Evolutionary conservation across 495 filamentous ascomycete genomes (phyloP), one percentile per base, ranked within the genome.

Genomic region (Daldinia loculata): DNA sequence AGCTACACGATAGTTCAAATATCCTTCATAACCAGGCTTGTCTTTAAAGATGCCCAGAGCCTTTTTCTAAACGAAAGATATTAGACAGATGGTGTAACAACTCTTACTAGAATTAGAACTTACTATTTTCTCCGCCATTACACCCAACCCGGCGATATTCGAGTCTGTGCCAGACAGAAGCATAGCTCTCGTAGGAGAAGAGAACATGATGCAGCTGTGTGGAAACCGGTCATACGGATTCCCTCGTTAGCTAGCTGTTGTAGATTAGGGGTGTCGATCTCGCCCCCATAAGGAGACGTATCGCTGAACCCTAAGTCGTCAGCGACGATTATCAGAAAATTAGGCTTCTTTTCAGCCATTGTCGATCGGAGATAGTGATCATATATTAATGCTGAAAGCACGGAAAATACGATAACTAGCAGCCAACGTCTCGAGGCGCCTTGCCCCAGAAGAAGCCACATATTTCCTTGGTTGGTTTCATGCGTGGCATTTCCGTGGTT

Each of bases 281-380:
- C 88, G 72, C 85, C 82, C 63, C 88, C 88, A 68, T 87, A 90
- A 71, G 83, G 87, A 58, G 82, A 81, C 55, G 87, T 82, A 64
- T 89, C 88, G 38, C 84, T 86, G 80, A 87, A 90, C 59, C 88
- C 85, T n/a, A 89, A 78, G 71, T 90, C 87, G 74, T 90, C 87
- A 61, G 85, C 87, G 52, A 88, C 84, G 56, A 89, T 82, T 63
- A 90, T 78, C 59, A 89, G 83, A 76, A 90, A 86, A 70, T 88
- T 89, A 1, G 66, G 65, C 53, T 71, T 58, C 36, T 72, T 67
- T 51, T 70, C 48, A 27, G 61, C 55, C 70, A 69, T 74, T 6
- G 41, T 70, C 17, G 61, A 63, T 56, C 52, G 50, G 41, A 61
- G 14, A 57, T 57, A 50, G 32, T 27, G 41, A 51, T 69, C 56